Percentiles rank a stretch among this genome's conserved stretches.
phyloP scores from a whole-genome alignment of 225 moss, liverwort and hornwort species.

The Marchantia polymorpha region DNA sequence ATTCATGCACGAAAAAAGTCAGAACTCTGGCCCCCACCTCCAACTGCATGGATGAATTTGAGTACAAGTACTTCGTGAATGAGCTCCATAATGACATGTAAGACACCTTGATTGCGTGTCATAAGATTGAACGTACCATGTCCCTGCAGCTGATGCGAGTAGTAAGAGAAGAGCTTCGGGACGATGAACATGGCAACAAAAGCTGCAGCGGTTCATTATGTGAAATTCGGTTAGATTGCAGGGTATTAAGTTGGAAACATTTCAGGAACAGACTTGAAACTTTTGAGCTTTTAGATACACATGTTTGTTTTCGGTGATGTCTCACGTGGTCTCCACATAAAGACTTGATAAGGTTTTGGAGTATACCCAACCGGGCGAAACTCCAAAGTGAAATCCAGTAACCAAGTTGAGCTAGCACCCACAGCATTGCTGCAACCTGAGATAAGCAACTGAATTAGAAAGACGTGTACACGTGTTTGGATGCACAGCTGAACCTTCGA shows the following conservation, averaged over 20 bases:
- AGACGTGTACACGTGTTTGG: neutral
- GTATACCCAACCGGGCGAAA: conserved; percentile 71
- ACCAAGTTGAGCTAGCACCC: conserved; percentile 79
- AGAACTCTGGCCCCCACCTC: neutral
- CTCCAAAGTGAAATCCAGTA: conserved; percentile 82
- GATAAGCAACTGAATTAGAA: neutral
- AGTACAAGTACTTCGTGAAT: neutral
- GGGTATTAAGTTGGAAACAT: neutral
- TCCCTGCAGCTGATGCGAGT: conserved; percentile 72
- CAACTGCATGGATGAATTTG: neutral
- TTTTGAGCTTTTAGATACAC: too few species aligned
- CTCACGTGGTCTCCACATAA: neutral
- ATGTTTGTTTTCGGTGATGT: neutral
- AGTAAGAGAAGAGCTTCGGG: conserved; percentile 70
- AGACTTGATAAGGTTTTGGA: too few species aligned
- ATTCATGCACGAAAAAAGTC: neutral
- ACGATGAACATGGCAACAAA: conserved; percentile 73
- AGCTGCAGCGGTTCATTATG: conserved; percentile 40
- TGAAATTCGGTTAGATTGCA: neutral
- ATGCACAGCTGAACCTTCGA: neutral
- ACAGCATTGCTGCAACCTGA: conserved; percentile 84
- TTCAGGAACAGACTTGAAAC: too few species aligned
- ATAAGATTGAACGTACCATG: conserved; percentile 46
- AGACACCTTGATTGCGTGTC: neutral
- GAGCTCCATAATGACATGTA: neutral